These are phyloP conservation scores for Viola odorata DNA, from an alignment of 345 rosid genomes.

Conservation along the genomic window DNA sequence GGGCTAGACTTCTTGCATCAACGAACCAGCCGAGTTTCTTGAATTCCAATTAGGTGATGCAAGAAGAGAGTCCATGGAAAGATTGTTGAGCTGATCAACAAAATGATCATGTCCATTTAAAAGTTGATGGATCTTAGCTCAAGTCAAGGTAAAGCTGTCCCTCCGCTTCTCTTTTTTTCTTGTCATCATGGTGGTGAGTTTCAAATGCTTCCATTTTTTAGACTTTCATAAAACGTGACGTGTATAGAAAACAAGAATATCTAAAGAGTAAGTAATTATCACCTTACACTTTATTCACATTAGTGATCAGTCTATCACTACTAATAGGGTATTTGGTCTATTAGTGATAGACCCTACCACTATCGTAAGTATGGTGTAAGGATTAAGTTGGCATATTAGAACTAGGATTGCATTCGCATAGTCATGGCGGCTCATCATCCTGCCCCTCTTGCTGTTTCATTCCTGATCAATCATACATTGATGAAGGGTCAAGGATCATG, in stretches of 20 bases:
- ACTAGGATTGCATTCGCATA: no score
- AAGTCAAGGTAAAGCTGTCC: conserved; percentile 16
- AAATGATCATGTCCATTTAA: conserved; percentile 33
- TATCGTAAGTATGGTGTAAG: no score
- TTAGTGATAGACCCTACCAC: no score
- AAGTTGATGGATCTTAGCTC: conserved; percentile 7
- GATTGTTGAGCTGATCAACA: conserved; percentile 32
- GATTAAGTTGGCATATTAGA: no score
- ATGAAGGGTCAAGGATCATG: no score
- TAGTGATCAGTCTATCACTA: no score
- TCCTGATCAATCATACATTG: no score
- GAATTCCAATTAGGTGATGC: conserved; percentile 30
- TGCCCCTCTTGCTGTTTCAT: no score
- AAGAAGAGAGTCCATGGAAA: conserved; percentile 29
- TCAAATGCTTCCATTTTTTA: background rate
- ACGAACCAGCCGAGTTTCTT: conserved; percentile 89
- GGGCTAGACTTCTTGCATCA: conserved; percentile 97
- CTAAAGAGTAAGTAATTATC: no score
- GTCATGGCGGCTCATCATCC: no score
- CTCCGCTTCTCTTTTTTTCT: conserved; percentile 1
- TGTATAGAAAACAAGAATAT: background rate
- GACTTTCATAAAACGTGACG: conserved; percentile 1
- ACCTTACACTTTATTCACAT: no score
- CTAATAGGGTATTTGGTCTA: no score
- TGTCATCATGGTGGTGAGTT: conserved; percentile 2